Evolutionary conservation across 2,329 filamentous ascomycete species (phyloP).

Genomic region (Fusarium caatingaense): DNA sequence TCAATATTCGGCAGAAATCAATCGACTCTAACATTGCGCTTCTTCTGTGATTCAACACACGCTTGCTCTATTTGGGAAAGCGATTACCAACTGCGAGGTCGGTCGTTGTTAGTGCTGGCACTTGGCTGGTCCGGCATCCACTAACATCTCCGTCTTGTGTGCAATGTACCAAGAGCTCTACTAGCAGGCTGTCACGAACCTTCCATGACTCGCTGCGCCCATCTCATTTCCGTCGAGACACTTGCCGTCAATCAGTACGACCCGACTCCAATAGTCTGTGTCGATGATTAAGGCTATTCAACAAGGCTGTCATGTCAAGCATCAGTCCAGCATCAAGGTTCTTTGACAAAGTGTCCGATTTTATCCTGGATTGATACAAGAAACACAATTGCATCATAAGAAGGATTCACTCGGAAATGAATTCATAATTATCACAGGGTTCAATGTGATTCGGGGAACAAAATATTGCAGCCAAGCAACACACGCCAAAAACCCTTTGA

Average conservation of each 20-base stretch:
- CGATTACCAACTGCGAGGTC: constrained; percentile 7
- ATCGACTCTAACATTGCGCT: background rate
- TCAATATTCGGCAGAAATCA: constrained; percentile 1
- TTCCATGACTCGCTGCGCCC: constrained; percentile 38
- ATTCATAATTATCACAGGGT: constrained; percentile 13
- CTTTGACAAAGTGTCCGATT: background rate
- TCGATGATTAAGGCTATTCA: constrained; percentile 10
- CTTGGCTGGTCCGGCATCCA: constrained; percentile 33
- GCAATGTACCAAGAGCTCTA: constrained; percentile 26
- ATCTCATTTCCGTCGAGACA: constrained; percentile 39
- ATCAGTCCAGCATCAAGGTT: background rate
- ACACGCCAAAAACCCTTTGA: constrained; percentile 20
- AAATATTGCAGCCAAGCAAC: constrained; percentile 2
- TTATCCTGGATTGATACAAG: background rate
- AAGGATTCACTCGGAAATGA: background rate
- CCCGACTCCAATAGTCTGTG: constrained; percentile 31
- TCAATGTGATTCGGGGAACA: constrained; percentile 1
- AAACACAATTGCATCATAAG: constrained; percentile 10
- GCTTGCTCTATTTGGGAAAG: constrained; percentile 7
- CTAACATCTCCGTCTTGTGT: constrained; percentile 28
- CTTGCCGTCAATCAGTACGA: constrained; percentile 18
- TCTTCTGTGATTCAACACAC: background rate
- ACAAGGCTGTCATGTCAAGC: constrained; percentile 24
- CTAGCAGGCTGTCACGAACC: constrained; percentile 32
- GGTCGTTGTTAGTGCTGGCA: constrained; percentile 30